A percentile compares a stretch with the other conserved stretches of the same genome.
phyloP scores from a whole-genome alignment of 352 stramenopile species.

The Globisporangium paddicum region DNA sequence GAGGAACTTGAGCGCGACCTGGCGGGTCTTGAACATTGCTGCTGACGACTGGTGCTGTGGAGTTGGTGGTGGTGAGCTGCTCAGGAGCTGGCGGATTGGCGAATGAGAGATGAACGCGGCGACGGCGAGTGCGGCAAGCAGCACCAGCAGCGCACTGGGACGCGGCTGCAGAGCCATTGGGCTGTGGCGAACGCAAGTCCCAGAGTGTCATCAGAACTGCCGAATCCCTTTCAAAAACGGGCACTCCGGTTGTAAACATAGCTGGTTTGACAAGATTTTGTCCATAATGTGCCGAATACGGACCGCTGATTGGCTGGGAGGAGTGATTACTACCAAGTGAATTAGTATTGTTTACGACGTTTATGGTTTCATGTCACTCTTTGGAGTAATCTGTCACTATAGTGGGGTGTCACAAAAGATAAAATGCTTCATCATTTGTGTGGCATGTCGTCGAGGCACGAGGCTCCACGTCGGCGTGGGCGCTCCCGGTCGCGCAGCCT shows the following conservation, averaged over 20 bases:
- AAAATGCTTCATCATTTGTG: too few relatives aligned
- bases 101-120: background rate
- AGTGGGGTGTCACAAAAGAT: background rate
- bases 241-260: background rate
- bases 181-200: background rate
- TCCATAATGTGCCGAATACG: background rate
- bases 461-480: background rate
- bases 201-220: background rate
- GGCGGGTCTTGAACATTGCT: background rate
- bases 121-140: background rate
- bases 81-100: background rate
- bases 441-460: background rate
- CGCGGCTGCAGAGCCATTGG: background rate
- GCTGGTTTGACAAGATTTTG: background rate
- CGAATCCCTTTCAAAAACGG: background rate
- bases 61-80: background rate
- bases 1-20: constrained; percentile 26
- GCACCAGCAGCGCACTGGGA: background rate
- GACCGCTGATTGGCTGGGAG: background rate
- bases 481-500: background rate
- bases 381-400: background rate
- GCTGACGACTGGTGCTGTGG: background rate
- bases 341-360: too few relatives aligned
- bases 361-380: background rate
- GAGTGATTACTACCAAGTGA: background rate